phyloP scores from a whole-genome alignment of 2,329 filamentous ascomycete genomes.

The Penicillium decumbens region DNA sequence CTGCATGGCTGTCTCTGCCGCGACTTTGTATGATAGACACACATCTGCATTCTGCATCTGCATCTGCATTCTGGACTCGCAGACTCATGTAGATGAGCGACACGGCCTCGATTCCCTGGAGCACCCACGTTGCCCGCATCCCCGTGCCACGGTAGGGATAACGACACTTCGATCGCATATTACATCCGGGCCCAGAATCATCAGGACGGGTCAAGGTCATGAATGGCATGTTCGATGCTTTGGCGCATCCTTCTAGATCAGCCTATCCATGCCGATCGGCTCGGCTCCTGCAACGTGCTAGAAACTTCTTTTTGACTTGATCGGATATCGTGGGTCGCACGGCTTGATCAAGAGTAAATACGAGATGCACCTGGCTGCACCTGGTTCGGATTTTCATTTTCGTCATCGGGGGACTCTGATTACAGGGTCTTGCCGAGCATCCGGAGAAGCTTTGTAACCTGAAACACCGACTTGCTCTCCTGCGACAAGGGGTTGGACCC shows the following conservation, averaged over 20 bases:
- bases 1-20: neutral
- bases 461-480: slow-evolving; percentile 1
- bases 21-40: neutral
- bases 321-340: neutral
- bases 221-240: neutral
- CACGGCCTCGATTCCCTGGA: neutral
- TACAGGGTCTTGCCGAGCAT: neutral
- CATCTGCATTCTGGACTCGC: neutral
- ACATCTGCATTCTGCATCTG: neutral
- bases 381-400: neutral
- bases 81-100: neutral
- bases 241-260: neutral
- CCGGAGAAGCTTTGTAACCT: slow-evolving; percentile 3
- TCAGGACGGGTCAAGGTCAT: neutral
- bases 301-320: neutral
- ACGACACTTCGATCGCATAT: neutral
- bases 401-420: neutral
- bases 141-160: neutral
- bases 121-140: neutral
- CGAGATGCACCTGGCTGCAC: neutral
- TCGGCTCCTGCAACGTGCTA: neutral
- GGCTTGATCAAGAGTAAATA: neutral
- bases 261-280: neutral
- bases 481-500: neutral
- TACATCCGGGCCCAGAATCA: neutral